Conservation (phyloP, 2,329 filamentous ascomycete genomes). For the Pyrenophora teres region DNA sequence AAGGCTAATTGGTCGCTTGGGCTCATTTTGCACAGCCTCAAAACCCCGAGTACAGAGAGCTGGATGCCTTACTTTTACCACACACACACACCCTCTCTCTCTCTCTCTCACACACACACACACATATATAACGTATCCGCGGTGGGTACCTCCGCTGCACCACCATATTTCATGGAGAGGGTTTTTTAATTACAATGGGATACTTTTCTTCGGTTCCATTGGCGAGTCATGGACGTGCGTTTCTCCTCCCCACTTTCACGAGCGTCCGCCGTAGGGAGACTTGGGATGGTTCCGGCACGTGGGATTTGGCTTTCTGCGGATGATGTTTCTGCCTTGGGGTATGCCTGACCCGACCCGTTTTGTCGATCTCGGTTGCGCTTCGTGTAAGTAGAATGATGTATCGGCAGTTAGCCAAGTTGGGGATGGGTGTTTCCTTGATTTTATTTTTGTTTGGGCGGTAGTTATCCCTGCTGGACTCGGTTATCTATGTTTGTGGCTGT, state of each 20-base stretch:
- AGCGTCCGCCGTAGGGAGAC: neutral
- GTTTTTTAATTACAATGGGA: too few relatives aligned
- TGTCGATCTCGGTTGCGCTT: too few relatives aligned
- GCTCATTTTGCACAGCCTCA: constrained; percentile 4
- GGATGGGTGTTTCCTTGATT: too few relatives aligned
- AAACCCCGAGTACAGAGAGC: constrained; percentile 8
- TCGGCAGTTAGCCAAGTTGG: neutral
- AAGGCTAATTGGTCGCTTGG: constrained; percentile 1
- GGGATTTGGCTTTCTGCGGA: neutral
- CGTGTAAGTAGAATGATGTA: neutral
- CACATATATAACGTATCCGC: too few relatives aligned
- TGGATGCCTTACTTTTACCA: constrained; percentile 2
- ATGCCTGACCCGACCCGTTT: constrained; percentile 8
- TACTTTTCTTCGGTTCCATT: neutral
- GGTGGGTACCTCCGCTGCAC: too few relatives aligned
- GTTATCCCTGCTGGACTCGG: too few relatives aligned
- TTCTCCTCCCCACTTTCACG: neutral
- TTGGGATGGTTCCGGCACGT: too few relatives aligned
- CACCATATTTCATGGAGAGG: too few relatives aligned
- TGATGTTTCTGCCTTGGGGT: constrained; percentile 11
- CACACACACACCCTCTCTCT: too few relatives aligned
- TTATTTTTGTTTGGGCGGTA: too few relatives aligned
- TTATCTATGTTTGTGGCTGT: too few relatives aligned
- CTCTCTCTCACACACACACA: too few relatives aligned
- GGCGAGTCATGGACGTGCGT: neutral